Conservation (phyloP, 2,329 filamentous ascomycete species). For the Phialocephala sp. region DNA sequence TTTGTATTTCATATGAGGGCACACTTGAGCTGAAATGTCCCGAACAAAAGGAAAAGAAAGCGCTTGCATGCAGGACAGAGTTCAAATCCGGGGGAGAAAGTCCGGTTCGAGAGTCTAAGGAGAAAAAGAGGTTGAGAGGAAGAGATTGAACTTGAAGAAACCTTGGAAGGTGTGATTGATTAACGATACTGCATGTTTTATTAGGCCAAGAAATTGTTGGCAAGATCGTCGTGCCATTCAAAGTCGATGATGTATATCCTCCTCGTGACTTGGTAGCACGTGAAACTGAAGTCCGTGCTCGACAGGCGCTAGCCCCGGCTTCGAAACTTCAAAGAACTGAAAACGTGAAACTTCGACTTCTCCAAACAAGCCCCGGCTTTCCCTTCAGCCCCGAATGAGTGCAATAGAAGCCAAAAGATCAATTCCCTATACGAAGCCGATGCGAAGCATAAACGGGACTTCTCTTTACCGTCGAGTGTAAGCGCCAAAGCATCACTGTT, state of each 20-base stretch:
- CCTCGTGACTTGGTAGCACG: not conserved
- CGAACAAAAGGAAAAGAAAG: not conserved
- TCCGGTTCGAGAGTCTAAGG: not conserved
- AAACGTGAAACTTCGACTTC: constrained; percentile 4
- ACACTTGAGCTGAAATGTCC: not conserved
- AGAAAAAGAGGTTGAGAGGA: not conserved
- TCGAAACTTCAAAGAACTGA: not conserved
- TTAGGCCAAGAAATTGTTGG: not conserved
- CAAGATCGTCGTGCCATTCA: not conserved
- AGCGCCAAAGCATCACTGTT: not conserved
- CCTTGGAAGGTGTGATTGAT: not conserved
- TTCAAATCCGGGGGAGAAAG: not conserved
- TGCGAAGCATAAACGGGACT: constrained; percentile 12
- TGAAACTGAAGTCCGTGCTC: not conserved
- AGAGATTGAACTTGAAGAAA: not conserved
- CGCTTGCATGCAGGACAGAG: not conserved
- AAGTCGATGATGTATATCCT: not conserved
- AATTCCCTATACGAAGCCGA: not conserved
- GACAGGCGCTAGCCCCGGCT: not conserved
- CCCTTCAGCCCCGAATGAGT: not conserved
- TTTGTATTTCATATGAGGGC: not conserved
- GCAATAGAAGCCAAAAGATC: not conserved
- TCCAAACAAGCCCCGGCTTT: not conserved
- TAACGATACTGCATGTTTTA: not conserved
- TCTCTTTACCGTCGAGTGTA: not conserved